Evolutionary conservation across 192 early-diverging fungal species (phyloP).

Genomic region (Oehlia diaphana): DNA sequence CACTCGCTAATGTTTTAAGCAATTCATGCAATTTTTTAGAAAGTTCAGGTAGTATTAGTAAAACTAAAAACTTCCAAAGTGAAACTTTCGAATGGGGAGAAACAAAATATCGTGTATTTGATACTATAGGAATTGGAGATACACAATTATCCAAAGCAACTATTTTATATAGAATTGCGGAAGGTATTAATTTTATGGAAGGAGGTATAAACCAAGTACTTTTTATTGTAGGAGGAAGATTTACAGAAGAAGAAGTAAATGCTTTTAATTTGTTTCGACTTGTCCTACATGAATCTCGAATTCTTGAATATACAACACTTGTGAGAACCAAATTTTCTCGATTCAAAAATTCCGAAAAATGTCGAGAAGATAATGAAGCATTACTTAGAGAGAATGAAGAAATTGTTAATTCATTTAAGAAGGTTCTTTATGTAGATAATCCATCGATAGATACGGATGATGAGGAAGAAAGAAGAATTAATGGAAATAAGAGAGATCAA

Average conservation of each 20-base stretch:
- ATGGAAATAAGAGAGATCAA: not conserved
- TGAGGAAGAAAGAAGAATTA: not conserved
- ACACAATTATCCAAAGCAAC: not conserved
- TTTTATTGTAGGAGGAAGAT: slow-evolving; percentile 6
- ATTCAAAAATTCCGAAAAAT: not conserved
- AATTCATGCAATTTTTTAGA: not conserved
- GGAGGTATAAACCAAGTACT: slow-evolving; percentile 21
- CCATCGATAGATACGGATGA: not conserved
- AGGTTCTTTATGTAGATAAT: not conserved
- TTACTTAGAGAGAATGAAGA: not conserved
- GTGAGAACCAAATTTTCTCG: slow-evolving; percentile 3
- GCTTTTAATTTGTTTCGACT: not conserved
- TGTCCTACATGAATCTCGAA: not conserved
- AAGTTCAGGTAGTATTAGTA: not conserved
- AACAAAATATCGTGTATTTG: slow-evolving; percentile 16
- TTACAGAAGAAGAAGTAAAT: slow-evolving; percentile 5
- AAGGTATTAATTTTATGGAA: not conserved
- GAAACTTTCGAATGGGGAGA: not conserved
- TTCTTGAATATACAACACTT: not conserved
- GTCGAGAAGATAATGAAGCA: not conserved
- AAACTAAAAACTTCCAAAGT: not conserved
- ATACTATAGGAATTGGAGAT: slow-evolving; percentile 16
- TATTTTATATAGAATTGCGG: not conserved
- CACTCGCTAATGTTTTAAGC: not conserved
- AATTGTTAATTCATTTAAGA: not conserved